phyloP scores from a whole-genome alignment of 169 alveolate species.

The Plasmodium relictum region DNA sequence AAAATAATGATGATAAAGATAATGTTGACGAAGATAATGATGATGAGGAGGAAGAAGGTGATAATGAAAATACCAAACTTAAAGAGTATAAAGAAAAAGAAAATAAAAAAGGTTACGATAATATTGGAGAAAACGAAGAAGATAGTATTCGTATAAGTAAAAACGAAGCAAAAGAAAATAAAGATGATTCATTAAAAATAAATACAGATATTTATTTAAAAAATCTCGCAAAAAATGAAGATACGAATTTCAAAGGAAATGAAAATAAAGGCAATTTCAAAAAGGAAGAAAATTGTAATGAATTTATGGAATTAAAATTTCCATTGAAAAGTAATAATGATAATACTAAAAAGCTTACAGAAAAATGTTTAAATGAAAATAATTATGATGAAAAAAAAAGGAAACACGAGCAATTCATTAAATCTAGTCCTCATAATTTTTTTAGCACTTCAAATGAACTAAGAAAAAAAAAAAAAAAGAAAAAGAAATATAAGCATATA shows the following conservation, averaged over 20 bases:
- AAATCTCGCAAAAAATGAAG: slow-evolving; percentile 1
- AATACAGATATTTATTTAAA: background rate
- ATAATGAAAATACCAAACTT: no score
- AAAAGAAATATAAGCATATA: slow-evolving; percentile 8
- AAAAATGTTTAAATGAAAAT: slow-evolving; percentile 3
- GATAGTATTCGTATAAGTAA: background rate
- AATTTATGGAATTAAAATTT: background rate
- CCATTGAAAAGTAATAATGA: background rate
- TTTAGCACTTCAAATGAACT: slow-evolving; percentile 13
- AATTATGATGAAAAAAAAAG: slow-evolving; percentile 12
- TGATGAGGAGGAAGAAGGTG: no score
- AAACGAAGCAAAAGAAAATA: background rate
- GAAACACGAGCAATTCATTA: slow-evolving; percentile 9
- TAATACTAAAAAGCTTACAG: background rate
- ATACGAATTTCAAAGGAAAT: background rate
- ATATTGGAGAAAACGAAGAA: background rate
- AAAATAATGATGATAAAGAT: no score
- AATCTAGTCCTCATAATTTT: background rate
- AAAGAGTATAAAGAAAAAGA: no score
- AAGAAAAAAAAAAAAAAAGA: slow-evolving; percentile 11
- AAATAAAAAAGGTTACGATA: no score
- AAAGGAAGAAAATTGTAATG: background rate
- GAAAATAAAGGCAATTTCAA: background rate
- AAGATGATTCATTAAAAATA: background rate
- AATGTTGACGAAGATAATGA: no score